Conservation (phyloP, 805 yeast species). For the Metschnikowia similis region DNA sequence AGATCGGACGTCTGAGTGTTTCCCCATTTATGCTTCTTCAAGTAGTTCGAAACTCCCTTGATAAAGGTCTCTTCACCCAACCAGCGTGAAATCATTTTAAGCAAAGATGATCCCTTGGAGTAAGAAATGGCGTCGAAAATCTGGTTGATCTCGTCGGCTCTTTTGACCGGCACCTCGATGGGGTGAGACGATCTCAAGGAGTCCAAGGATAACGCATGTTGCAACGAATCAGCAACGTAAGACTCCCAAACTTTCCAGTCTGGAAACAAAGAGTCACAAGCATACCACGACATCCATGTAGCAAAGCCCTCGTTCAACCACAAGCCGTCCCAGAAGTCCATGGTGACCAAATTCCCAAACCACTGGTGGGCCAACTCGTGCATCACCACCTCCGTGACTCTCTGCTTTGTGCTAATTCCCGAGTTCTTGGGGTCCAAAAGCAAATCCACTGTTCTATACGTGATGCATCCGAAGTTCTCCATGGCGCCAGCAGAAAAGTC, state of each 20-base stretch:
- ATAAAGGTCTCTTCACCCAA: constrained; percentile 73
- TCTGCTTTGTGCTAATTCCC: constrained; percentile 56
- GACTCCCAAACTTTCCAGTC: constrained; percentile 87
- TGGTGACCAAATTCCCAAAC: constrained; percentile 86
- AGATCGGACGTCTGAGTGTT: constrained; percentile 74
- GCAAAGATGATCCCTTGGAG: constrained; percentile 72
- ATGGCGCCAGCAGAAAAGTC: constrained; percentile 86
- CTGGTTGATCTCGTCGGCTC: constrained; percentile 77
- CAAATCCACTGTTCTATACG: constrained; percentile 73
- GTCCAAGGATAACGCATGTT: constrained; percentile 70
- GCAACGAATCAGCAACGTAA: constrained; percentile 73
- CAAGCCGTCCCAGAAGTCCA: constrained; percentile 91
- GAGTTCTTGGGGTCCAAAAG: constrained; percentile 70
- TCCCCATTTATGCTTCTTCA: constrained; percentile 71
- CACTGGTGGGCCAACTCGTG: constrained; percentile 91
- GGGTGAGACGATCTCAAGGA: constrained; percentile 82
- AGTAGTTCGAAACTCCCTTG: constrained; percentile 74
- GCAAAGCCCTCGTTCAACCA: constrained; percentile 91
- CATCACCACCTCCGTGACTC: constrained; percentile 82
- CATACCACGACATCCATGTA: constrained; percentile 87
- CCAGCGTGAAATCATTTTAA: constrained; percentile 78
- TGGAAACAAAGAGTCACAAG: constrained; percentile 70
- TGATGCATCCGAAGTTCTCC: constrained; percentile 83
- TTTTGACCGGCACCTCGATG: constrained; percentile 75
- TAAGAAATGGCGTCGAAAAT: constrained; percentile 83